phyloP scores from a whole-genome alignment of 1,284 basidiomycete species.

The Apiotrichum domesticum region DNA sequence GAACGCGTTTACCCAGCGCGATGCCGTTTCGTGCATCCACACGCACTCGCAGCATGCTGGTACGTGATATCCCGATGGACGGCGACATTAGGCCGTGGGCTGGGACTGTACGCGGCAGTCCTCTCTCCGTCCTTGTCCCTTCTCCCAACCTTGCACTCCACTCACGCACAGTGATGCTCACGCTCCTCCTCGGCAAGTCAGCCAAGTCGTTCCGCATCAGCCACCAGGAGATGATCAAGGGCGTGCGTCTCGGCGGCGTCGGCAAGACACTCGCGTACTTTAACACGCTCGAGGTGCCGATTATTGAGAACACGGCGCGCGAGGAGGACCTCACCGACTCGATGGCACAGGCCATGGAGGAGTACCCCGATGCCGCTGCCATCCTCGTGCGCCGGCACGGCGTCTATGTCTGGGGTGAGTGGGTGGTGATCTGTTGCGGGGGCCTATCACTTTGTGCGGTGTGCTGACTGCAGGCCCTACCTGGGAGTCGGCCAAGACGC shows the following conservation, averaged over 20 bases:
- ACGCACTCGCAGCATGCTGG: slow-evolving; percentile 75
- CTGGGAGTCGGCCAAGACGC: slow-evolving; percentile 84
- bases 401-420: slow-evolving; percentile 73
- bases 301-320: slow-evolving; percentile 80
- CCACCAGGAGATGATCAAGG: slow-evolving; percentile 85
- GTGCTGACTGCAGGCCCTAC: slow-evolving; percentile 53
- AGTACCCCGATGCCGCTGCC: slow-evolving; percentile 69
- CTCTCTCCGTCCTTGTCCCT: not conserved
- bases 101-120: not conserved
- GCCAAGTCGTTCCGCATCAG: slow-evolving; percentile 60
- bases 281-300: slow-evolving; percentile 76
- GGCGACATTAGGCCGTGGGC: too few relatives aligned
- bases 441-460: too few relatives aligned
- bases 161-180: slow-evolving; percentile 60
- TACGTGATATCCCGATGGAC: slow-evolving; percentile 11
- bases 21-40: slow-evolving; percentile 75
- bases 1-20: slow-evolving; percentile 73
- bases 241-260: slow-evolving; percentile 65
- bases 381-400: slow-evolving; percentile 76
- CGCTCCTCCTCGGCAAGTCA: slow-evolving; percentile 62
- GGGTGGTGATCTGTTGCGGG: not conserved
- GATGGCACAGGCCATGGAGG: slow-evolving; percentile 69
- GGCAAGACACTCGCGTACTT: slow-evolving; percentile 68
- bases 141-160: not conserved
- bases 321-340: slow-evolving; percentile 79